Evolutionary conservation across 1,139 yeast genomes (phyloP), one percentile per base, ranked within the genome.

Genomic region (Lodderomyces elongisporus): DNA sequence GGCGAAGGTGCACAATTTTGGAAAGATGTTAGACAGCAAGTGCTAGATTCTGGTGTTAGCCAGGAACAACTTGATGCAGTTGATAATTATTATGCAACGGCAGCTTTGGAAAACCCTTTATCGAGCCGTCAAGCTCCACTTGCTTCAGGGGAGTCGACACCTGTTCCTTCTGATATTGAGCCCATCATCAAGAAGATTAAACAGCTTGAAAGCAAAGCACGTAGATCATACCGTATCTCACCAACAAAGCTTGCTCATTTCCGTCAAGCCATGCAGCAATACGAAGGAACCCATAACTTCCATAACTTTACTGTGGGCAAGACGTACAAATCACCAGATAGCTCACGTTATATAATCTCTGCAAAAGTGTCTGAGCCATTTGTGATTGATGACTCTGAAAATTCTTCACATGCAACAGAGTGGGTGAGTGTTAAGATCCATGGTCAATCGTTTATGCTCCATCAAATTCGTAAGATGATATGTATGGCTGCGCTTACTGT

Each of bases 401-500:
- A n/a, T n/a, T n/a, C n/a, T n/a, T n/a, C n/a, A n/a, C n/a, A n/a
- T n/a, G 88, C 85, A 33, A 88, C 96, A 4, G 97, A 91, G 54
- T 91, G 99, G 99, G 74, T 87, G 4, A 85, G 96, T 2, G 81
- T 93, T 50, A 91, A 91, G 60, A 85, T 91, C 42, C 98, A 91
- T 54, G 99, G 99, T 3, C 98, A 91, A 60, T 87, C 96, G 6
- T 91, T 91, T 58, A 93, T 93, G 99, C 70, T 91, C 42, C 98
- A 91, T 59, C 99, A 91, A 67, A 91, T 91, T 51, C 78, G 99
- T 56, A 91, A 91, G 56, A 91, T 91, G 99, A 87, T 93, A 39
- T 93, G 96, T 17, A 83, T 91, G 95, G 95, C 95, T 1, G 77
- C 89, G 0, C 67, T 91, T 36, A 77, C 85, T 13, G 78, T 89